A percentile compares a stretch with the other conserved stretches of the same genome.
phyloP scores from a whole-genome alignment of 768 basidiomycete genomes.

The Agaricus blazei region DNA sequence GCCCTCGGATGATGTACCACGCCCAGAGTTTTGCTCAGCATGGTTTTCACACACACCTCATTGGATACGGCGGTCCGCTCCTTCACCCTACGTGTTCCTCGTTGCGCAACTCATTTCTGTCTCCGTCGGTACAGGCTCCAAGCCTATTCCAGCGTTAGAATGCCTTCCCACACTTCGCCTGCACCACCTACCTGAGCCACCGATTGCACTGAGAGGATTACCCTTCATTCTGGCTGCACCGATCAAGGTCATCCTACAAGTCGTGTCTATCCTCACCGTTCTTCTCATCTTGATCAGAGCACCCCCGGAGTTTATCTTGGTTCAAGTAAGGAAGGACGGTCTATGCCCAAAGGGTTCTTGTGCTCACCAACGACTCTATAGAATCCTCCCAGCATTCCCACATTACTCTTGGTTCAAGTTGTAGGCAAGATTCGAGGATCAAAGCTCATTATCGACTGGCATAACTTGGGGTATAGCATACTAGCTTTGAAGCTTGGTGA shows the following conservation, averaged over 20 bases:
- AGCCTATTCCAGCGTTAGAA: constrained; percentile 68
- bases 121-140: constrained; percentile 52
- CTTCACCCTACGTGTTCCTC: not conserved
- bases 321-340: constrained; percentile 59
- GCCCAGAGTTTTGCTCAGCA: constrained; percentile 85
- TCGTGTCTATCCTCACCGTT: constrained; percentile 52
- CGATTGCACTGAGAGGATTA: constrained; percentile 41
- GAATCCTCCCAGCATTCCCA: constrained; percentile 98
- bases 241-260: constrained; percentile 72
- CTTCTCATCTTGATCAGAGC: constrained; percentile 55
- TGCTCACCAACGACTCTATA: constrained; percentile 24
- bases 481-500: constrained; percentile 77
- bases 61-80: constrained; percentile 78
- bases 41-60: constrained; percentile 70
- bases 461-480: constrained; percentile 94
- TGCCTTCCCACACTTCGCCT: constrained; percentile 61
- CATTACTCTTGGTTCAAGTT: constrained; percentile 80
- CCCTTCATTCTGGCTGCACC: constrained; percentile 77
- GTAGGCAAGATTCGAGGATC: constrained; percentile 63
- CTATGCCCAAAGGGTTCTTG: not conserved
- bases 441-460: constrained; percentile 97
- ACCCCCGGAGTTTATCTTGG: constrained; percentile 81
- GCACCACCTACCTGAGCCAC: constrained; percentile 63
- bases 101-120: not conserved
- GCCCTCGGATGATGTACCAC: constrained; percentile 99